phyloP scores from a whole-genome alignment of 192 early-diverging fungal species.

The Backusella australiensis region DNA sequence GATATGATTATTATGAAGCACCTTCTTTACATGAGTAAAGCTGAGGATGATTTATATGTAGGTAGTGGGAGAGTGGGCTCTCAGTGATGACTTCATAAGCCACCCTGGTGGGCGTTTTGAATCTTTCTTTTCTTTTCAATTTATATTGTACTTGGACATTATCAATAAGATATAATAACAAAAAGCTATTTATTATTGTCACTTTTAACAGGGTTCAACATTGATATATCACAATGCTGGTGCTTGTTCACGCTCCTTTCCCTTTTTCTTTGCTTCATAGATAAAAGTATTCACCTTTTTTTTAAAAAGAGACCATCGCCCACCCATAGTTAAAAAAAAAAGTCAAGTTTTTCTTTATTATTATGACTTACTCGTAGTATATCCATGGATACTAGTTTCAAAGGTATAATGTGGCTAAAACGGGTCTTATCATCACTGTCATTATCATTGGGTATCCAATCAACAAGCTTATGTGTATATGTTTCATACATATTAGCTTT shows the following conservation, averaged over 20 bases:
- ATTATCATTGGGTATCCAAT: neutral
- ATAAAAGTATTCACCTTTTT: neutral
- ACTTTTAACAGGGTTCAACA: neutral
- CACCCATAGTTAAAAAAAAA: no score
- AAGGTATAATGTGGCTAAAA: neutral
- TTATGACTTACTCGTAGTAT: neutral
- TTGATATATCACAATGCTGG: neutral
- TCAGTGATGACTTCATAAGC: no score
- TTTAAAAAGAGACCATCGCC: neutral
- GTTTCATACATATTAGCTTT: neutral
- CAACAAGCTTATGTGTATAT: neutral
- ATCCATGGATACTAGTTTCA: neutral
- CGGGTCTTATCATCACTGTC: neutral
- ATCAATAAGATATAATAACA: neutral
- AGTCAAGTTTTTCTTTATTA: neutral
- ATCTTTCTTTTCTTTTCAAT: no score
- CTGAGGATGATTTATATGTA: no score
- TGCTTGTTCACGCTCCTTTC: neutral
- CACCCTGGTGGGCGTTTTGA: no score
- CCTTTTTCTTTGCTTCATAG: neutral
- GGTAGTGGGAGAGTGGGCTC: no score
- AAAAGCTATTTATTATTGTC: neutral
- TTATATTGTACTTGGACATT: no score
- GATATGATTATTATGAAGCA: neutral
- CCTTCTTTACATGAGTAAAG: no score